These are phyloP conservation scores for Pichia inconspicua DNA, from an alignment of 1,139 yeast genomes.

Conservation along the genomic window DNA sequence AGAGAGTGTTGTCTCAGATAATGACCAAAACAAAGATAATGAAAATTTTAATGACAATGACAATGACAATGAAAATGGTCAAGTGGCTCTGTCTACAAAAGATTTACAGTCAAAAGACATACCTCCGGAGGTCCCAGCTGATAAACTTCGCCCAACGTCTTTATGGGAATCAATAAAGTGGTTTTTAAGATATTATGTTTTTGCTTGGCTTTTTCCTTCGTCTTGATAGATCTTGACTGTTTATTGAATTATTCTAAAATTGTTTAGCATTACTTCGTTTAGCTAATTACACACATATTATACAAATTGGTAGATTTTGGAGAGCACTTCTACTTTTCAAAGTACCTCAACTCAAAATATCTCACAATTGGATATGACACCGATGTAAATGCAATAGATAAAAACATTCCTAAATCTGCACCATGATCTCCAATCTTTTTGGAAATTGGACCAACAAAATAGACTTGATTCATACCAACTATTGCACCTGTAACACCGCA, in stretches of 20 bases:
- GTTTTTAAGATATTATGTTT: slow-evolving; percentile 22
- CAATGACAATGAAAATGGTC: no score
- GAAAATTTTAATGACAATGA: no score
- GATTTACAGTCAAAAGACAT: background rate
- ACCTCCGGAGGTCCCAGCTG: background rate
- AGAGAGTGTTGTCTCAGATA: background rate
- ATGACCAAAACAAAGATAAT: no score
- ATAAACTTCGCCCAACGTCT: slow-evolving; percentile 1
- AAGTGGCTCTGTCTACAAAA: background rate
- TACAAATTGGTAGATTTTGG: background rate
- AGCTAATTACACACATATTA: background rate
- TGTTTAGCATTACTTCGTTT: no score
- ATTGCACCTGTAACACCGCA: slow-evolving; percentile 85
- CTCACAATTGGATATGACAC: slow-evolving; percentile 56
- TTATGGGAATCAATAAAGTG: slow-evolving; percentile 21
- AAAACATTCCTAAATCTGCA: slow-evolving; percentile 84
- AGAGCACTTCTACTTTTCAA: slow-evolving; percentile 25
- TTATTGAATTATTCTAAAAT: no score
- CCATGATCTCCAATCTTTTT: slow-evolving; percentile 54
- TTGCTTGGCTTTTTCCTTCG: slow-evolving; percentile 18
- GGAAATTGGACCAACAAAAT: slow-evolving; percentile 72
- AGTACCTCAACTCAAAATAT: slow-evolving; percentile 52
- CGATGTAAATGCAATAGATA: slow-evolving; percentile 67
- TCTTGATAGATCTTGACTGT: background rate
- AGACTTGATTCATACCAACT: slow-evolving; percentile 79